phyloP scores from a whole-genome alignment of 2,329 filamentous ascomycete species.

The Rutstroemia sp. region DNA sequence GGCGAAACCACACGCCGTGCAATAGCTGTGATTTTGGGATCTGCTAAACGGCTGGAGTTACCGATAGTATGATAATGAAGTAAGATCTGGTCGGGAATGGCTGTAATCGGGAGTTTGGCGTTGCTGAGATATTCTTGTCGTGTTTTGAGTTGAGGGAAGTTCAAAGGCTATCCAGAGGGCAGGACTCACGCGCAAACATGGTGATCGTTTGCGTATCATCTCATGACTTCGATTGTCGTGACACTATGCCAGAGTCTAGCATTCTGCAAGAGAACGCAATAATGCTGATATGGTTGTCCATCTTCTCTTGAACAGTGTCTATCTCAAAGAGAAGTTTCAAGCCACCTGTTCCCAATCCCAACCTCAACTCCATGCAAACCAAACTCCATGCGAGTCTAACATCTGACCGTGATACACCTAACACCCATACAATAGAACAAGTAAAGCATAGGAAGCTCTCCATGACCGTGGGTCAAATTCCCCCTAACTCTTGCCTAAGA shows the following conservation, averaged over 20 bases:
- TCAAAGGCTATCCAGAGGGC: too few relatives aligned
- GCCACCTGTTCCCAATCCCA: neutral
- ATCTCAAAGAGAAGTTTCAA: neutral
- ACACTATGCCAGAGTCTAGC: too few relatives aligned
- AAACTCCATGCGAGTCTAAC: slow-evolving; percentile 11
- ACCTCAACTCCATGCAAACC: neutral
- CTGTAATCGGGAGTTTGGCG: too few relatives aligned
- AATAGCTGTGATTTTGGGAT: neutral
- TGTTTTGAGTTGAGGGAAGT: too few relatives aligned
- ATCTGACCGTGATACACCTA: neutral
- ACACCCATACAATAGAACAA: neutral
- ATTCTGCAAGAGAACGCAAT: neutral
- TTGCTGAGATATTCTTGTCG: too few relatives aligned
- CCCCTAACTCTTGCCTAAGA: slow-evolving; percentile 51
- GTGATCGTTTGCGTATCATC: too few relatives aligned
- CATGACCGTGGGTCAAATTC: neutral
- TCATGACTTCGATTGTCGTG: too few relatives aligned
- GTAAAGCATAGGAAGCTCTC: neutral
- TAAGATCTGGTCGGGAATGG: too few relatives aligned
- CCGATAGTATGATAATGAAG: too few relatives aligned
- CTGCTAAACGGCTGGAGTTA: neutral
- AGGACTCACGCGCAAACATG: too few relatives aligned
- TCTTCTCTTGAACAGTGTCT: neutral
- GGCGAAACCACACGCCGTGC: too few relatives aligned
- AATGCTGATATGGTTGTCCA: neutral